Base-by-base conservation (phyloP, 805 yeast species). In the Barnettozyma pratensis region DNA sequence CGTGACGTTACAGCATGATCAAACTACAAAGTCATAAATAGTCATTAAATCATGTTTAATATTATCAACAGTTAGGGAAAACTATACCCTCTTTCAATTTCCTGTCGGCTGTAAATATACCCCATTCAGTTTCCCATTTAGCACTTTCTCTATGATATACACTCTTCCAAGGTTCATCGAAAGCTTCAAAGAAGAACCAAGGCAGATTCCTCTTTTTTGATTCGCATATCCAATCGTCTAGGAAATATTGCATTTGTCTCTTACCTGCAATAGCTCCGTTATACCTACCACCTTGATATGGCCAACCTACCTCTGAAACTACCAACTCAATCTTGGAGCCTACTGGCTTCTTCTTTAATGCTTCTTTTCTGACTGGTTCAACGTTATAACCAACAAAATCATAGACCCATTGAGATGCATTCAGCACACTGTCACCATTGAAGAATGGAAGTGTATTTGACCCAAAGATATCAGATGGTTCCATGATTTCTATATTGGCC, bases 71-170 rank as follows among this genome's bases (percentile, higher is more conserved):
- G 27, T 25, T 34, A 19, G 82, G 81, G n/a, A 78, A 62, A 4
- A 45, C 49, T 6, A 77, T 60, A 7, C 68, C 70, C 5, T 64
- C 59, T 54, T 80, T 81, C 51, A 77, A 53, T 37, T 66, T 61
- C 45, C 87, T 63, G 46, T 79, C 74, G 6, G 59, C 55, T 1
- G 74, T 69, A 56, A 84, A 81, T 7, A 84, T 50, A 0, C 89
- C 91, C 89, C 89, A 84, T 54, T 82, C 79, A 1, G 86, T 74
- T 56, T 83, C 89, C 88, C 88, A 82, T 47, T 63, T 64, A 31
- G 72, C 69, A 3, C 69, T 71, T 1, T 62, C 70, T 26, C 73
- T 74, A 57, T 79, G 73, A 61, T 75, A 81, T 1, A 78, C 61
- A 41, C 65, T 60, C 54, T 82, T 83, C 87, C 87, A 82, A 0